phyloP scores from a whole-genome alignment of 2,329 filamentous ascomycete genomes.

The Penicillium sp. region DNA sequence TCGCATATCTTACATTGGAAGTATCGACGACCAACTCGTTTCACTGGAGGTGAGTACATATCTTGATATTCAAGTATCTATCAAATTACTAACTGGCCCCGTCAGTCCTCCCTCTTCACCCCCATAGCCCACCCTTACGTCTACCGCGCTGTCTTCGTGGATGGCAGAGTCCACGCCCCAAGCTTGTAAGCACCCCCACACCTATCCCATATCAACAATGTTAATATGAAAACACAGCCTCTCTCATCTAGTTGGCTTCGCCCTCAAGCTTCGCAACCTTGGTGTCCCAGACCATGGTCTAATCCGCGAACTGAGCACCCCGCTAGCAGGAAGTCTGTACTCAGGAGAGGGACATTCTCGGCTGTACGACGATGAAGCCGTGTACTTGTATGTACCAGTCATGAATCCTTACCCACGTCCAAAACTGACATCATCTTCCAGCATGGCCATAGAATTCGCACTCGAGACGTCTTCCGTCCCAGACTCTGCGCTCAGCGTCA shows the following conservation, averaged over 20 bases:
- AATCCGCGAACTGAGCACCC: slow-evolving; percentile 82
- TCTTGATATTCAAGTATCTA: not conserved
- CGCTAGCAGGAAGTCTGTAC: slow-evolving; percentile 87
- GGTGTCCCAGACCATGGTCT: slow-evolving; percentile 91
- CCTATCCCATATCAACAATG: not conserved
- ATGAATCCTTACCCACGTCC: not conserved
- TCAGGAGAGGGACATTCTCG: slow-evolving; percentile 90
- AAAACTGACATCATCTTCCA: slow-evolving; percentile 25
- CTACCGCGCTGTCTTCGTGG: slow-evolving; percentile 92
- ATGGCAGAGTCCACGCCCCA: slow-evolving; percentile 85
- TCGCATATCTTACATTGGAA: slow-evolving; percentile 83
- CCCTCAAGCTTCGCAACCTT: slow-evolving; percentile 88
- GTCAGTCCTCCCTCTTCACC: slow-evolving; percentile 77
- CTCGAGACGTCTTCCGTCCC: slow-evolving; percentile 66
- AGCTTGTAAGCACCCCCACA: slow-evolving; percentile 66
- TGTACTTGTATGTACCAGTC: slow-evolving; percentile 65
- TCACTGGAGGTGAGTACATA: slow-evolving; percentile 69
- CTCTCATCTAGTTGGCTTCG: slow-evolving; percentile 87
- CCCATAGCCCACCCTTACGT: slow-evolving; percentile 88
- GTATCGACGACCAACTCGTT: slow-evolving; percentile 95
- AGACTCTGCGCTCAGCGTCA: slow-evolving; percentile 51
- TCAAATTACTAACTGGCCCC: not conserved
- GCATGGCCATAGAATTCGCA: slow-evolving; percentile 69
- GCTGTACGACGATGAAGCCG: slow-evolving; percentile 82
- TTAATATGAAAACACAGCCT: slow-evolving; percentile 51